Evolutionary conservation across 192 early-diverging fungal genomes (phyloP), one percentile per base, ranked within the genome.

Genomic region (Haplosporangium gracile): DNA sequence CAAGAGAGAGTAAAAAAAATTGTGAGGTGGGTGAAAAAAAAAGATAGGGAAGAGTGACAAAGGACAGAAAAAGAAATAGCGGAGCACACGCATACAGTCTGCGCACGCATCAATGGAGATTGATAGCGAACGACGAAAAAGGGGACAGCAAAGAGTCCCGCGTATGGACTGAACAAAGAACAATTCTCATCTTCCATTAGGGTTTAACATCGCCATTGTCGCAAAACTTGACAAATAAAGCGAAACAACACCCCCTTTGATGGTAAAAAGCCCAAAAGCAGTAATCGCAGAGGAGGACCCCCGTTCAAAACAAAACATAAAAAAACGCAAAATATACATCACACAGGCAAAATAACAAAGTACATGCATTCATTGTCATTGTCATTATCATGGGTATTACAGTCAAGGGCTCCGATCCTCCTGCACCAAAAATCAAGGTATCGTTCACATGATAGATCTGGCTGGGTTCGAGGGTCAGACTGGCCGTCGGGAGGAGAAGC

Each of bases 361-460:
- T 69, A 18, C 68, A 70, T 42, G 34, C 32, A 34, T 68, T 26
- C 26, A n/a, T 20, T 34, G 2, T 68, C 34, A 71, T 24, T 39
- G 38, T 71, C 34, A 71, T 70, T 40, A 38, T 24, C 70, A 36
- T 32, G 29, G 65, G 34, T 22, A 70, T 55, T 85, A 85, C 83
- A 26, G 78, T 85, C 75, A 85, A 53, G 9, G 83, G 78, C n/a
- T 76, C 36, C 0, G 72, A 40, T n/a, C 75, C 75, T 36, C 83
- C 83, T 43, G 83, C 83, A 20, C 83, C 83, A 68, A 76, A 85
- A 26, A 85, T 72, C 40, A 80, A 78, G 8, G 83, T 76, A 13
- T 80, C 76, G 57, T 85, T 70, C 45, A 85, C 83, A 80, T 76
- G 78, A 68, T 80, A 68, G 22, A 80, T 85, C 40, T 85, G 83